Conservation (phyloP, 2,329 filamentous ascomycete genomes). For the Fusarium sp. region DNA sequence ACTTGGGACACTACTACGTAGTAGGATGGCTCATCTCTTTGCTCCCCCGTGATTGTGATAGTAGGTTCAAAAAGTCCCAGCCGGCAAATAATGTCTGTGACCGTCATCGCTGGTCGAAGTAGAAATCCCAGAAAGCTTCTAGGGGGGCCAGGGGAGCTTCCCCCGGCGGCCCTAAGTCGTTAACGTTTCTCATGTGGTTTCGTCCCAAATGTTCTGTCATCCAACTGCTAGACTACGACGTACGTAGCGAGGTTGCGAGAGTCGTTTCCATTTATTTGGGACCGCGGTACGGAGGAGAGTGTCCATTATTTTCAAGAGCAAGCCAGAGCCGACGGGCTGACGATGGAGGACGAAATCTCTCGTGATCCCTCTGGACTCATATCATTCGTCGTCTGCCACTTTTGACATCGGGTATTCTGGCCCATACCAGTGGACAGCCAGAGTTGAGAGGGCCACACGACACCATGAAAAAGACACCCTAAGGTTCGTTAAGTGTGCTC, state of each 20-base stretch:
- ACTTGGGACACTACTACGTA: constrained; percentile 21
- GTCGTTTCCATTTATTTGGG: constrained; percentile 33
- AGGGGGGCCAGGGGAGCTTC: constrained; percentile 40
- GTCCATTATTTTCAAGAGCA: constrained; percentile 26
- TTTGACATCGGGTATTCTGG: constrained; percentile 24
- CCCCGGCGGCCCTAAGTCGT: constrained; percentile 34
- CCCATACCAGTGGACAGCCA: constrained; percentile 42
- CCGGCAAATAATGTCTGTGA: constrained; percentile 31
- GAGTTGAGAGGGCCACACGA: constrained; percentile 40
- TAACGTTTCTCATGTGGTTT: constrained; percentile 28
- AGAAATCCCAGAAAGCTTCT: constrained; percentile 32
- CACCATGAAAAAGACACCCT: constrained; percentile 34
- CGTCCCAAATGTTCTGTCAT: constrained; percentile 42
- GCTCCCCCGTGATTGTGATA: constrained; percentile 20
- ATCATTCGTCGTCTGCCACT: constrained; percentile 34
- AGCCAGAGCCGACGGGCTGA: constrained; percentile 22
- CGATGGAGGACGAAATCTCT: constrained; percentile 24
- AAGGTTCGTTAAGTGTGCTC: constrained; percentile 39
- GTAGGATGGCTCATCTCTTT: constrained; percentile 30
- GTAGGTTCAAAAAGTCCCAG: constrained; percentile 17
- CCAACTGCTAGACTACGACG: constrained; percentile 22
- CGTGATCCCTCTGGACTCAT: constrained; percentile 42
- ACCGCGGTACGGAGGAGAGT: constrained; percentile 23
- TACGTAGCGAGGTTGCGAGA: constrained; percentile 28
- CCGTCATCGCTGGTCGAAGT: constrained; percentile 30